Evolutionary conservation across 495 filamentous ascomycete genomes (phyloP), one percentile per base, ranked within the genome.

Genomic region (Hypoxylon crocopeplum): DNA sequence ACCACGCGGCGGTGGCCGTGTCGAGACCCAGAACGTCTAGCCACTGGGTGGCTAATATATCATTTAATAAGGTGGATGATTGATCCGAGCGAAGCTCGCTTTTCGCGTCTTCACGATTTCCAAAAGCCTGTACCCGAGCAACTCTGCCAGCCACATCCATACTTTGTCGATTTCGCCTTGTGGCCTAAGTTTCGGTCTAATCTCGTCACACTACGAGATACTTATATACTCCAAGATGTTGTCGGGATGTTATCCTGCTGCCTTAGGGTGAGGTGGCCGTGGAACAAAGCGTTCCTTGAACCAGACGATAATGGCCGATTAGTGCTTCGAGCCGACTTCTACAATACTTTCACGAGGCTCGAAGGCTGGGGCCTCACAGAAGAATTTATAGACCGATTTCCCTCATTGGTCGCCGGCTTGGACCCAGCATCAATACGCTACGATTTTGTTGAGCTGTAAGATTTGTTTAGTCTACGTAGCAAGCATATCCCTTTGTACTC

Each of bases 311-410:
- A 37, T 11, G 46, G 46, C 17, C 10, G 37, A 16, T 11, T 48
- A 0, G n/a, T 15, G 11, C 3, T 48, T 3, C 16, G 8, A 7
- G 1, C 30, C 0, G 46, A 37, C 12, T 48, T 48, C n/a, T 48
- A 36, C 19, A 37, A 48, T 13, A 37, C 46, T 1, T 48, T 48
- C 15, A 48, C 17, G 5, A 48, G n/a, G 32, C 46, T 32, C 11
- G 46, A 36, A 25, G 46, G 46, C 13, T 48, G 46, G 46, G 46
- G 46, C 16, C 30, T 48, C 19, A 48, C 46, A 1, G 13, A 17
- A 11, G 46, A 48, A 3, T 48, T 48, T 24, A 13, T 37, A 8
- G n/a, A 36, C 10, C 16, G 12, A 37, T 48, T 24, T 25, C 46
- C 46, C 1, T 2, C 1, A 11, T n/a, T 48, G 1, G 4, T 48